These are phyloP conservation scores for Tylopilus cervinicoccineus DNA, from an alignment of 768 basidiomycete species.

Conservation along the genomic window DNA sequence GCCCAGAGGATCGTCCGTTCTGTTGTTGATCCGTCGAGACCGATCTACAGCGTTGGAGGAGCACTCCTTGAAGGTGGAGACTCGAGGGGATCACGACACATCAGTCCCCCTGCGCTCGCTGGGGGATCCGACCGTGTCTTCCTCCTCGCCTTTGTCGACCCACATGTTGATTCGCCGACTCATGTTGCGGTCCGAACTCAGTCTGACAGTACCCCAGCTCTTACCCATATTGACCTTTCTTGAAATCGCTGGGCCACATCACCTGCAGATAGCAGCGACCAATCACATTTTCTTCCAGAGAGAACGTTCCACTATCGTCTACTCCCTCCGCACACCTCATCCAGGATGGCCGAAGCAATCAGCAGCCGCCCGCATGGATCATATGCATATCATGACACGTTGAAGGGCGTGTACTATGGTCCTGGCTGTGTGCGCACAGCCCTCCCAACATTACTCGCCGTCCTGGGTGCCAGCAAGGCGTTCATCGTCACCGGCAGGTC, in stretches of 20 bases:
- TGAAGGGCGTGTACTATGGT: conserved; percentile 69
- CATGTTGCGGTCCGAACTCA: neutral
- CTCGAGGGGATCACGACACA: conserved; percentile 14
- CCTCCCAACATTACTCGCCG: conserved; percentile 56
- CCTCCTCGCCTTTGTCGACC: neutral
- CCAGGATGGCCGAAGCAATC: conserved; percentile 9
- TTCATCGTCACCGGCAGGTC: conserved; percentile 71
- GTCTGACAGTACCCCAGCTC: too few relatives aligned
- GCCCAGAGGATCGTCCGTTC: too few relatives aligned
- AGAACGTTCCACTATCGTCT: conserved; percentile 4
- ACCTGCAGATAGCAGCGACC: conserved; percentile 2
- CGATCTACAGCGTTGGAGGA: too few relatives aligned
- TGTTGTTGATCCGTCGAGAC: too few relatives aligned
- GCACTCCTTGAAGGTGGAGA: too few relatives aligned
- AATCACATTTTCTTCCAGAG: neutral
- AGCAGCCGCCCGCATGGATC: conserved; percentile 39
- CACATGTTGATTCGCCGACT: conserved; percentile 14
- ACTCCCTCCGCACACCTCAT: conserved; percentile 3
- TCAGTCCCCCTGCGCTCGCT: neutral
- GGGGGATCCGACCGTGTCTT: conserved; percentile 14
- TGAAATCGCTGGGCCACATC: conserved; percentile 9
- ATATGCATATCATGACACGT: conserved; percentile 64
- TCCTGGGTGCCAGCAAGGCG: conserved; percentile 56
- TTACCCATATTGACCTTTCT: neutral
- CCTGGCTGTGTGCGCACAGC: conserved; percentile 61